These are phyloP conservation scores for Fusarium heterosporum DNA, from an alignment of 2,329 filamentous ascomycete species.

Conservation along the genomic window DNA sequence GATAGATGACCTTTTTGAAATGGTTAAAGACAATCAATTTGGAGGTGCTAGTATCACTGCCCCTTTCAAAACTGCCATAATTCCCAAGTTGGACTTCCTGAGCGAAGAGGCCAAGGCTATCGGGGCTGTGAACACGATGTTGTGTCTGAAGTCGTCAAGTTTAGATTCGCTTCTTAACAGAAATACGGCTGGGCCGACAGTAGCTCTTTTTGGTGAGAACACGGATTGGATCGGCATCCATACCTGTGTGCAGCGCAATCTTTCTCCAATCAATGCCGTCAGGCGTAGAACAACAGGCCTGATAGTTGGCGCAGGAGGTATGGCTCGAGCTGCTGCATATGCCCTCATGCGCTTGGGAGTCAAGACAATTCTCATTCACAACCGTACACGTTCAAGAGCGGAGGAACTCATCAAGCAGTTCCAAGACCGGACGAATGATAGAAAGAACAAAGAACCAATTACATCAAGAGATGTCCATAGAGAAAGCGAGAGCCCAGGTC, in stretches of 20 bases:
- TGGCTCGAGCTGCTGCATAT: constrained; percentile 13
- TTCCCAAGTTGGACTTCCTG: constrained; percentile 1
- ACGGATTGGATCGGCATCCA: constrained; percentile 17
- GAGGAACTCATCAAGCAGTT: constrained; percentile 5
- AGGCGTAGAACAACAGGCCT: constrained; percentile 10
- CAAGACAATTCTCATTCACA: not conserved
- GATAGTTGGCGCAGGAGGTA: constrained; percentile 5
- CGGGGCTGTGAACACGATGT: not conserved
- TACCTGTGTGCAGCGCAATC: constrained; percentile 4
- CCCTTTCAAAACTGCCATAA: constrained; percentile 1
- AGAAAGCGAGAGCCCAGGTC: not conserved
- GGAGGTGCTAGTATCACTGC: constrained; percentile 7
- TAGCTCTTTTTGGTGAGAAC: constrained; percentile 4
- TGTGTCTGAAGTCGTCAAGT: not conserved
- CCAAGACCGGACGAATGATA: fast-evolving
- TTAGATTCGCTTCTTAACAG: not conserved
- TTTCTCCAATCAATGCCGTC: constrained; percentile 13
- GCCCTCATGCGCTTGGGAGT: not conserved
- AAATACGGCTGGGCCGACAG: not conserved
- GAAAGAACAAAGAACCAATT: fast-evolving
- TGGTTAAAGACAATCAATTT: not conserved
- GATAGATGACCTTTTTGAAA: not conserved
- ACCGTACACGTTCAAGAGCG: not conserved
- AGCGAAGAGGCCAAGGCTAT: constrained; percentile 13
- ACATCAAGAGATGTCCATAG: fast-evolving